A percentile compares a stretch with the other conserved stretches of the same genome.
phyloP scores from a whole-genome alignment of 202 grass and related monocot species.

The Bolboschoenoplectus hybrid region DNA sequence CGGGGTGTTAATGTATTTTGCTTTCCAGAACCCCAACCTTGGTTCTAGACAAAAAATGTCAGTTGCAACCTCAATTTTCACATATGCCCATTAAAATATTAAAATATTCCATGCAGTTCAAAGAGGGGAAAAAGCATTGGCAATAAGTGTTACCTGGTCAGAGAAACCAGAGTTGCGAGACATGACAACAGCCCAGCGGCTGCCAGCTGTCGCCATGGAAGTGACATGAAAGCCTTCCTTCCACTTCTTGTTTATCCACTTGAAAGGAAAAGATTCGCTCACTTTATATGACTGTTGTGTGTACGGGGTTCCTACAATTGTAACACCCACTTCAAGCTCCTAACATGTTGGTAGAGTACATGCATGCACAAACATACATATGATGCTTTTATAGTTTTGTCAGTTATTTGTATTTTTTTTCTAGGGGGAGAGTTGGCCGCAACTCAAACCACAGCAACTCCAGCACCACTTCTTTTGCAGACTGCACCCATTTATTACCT shows the following conservation, averaged over 20 bases:
- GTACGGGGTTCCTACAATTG: constrained; percentile 69
- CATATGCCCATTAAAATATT: constrained; percentile 8
- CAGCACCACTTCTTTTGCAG: background rate
- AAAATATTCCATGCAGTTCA: background rate
- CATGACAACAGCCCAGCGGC: constrained; percentile 94
- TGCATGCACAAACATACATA: too few relatives aligned
- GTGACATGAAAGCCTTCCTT: constrained; percentile 99
- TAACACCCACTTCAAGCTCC: constrained; percentile 16
- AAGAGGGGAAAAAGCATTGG: background rate
- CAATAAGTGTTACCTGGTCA: constrained; percentile 58
- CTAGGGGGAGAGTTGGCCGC: background rate
- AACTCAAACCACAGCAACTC: background rate
- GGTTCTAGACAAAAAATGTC: background rate
- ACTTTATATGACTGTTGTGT: constrained; percentile 98
- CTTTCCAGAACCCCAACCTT: background rate
- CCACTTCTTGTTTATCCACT: constrained; percentile 99
- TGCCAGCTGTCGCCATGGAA: constrained; percentile 93
- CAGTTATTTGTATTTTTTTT: background rate
- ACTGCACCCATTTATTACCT: constrained; percentile 5
- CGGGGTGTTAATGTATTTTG: background rate
- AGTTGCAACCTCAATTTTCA: constrained; percentile 25
- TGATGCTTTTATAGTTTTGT: background rate
- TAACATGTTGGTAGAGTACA: background rate
- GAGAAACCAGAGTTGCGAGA: constrained; percentile 89
- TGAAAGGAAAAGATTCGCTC: constrained; percentile 95